Evolutionary conservation across 345 rosid genomes (phyloP).

Genomic region (Triadica sebifera): DNA sequence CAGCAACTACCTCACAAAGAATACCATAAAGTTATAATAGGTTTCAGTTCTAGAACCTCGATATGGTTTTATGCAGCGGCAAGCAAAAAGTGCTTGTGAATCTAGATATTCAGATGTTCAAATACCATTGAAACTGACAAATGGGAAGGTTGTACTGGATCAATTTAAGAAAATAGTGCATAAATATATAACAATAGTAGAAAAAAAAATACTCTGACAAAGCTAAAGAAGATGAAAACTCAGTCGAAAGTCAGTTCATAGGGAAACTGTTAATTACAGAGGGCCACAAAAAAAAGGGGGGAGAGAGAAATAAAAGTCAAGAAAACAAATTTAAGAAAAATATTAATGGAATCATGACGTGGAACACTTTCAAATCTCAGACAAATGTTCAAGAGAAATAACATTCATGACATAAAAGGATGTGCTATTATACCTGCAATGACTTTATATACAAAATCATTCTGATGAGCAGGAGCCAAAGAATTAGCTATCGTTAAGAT

Average conservation of each 20-base stretch:
- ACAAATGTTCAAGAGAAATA: neutral
- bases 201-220: neutral
- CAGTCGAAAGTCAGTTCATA: neutral
- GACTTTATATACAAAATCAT: constrained; percentile 64
- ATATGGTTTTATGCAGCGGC: neutral
- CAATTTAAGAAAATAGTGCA: neutral
- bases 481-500: constrained; percentile 65
- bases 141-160: neutral
- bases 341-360: neutral
- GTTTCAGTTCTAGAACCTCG: neutral
- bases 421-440: constrained; percentile 46
- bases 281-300: too few relatives aligned
- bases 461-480: constrained; percentile 47
- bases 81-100: neutral
- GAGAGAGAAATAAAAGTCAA: neutral
- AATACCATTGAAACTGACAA: neutral
- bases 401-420: neutral
- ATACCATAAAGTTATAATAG: neutral
- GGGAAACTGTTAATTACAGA: too few relatives aligned
- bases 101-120: neutral
- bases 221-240: neutral
- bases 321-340: neutral
- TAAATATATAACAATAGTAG: neutral
- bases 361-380: neutral
- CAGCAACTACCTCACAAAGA: constrained; percentile 43